phyloP scores from a whole-genome alignment of 2,329 filamentous ascomycete species.

The Aquanectria penicillioides region DNA sequence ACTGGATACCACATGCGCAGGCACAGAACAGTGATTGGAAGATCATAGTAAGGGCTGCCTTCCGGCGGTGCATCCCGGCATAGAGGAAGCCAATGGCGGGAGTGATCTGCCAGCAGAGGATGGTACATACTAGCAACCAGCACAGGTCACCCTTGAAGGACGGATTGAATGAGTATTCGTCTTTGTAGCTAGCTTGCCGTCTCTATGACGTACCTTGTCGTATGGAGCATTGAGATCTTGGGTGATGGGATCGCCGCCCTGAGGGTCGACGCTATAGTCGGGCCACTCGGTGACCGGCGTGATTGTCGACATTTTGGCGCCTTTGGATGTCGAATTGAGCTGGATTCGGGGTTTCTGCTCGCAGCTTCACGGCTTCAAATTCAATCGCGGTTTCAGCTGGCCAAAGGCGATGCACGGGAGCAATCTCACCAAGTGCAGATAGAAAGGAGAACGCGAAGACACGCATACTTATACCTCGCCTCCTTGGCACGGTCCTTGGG shows the following conservation, averaged over 20 bases:
- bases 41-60: constrained; percentile 55
- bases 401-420: no score
- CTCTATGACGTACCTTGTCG: constrained; percentile 49
- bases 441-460: no score
- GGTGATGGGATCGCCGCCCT: constrained; percentile 55
- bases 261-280: constrained; percentile 51
- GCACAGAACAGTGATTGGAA: constrained; percentile 59
- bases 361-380: no score
- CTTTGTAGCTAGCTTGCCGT: not conserved
- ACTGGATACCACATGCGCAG: constrained; percentile 56
- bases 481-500: not conserved
- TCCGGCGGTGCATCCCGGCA: constrained; percentile 51
- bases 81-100: constrained; percentile 53
- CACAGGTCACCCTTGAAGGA: constrained; percentile 51
- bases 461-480: not conserved
- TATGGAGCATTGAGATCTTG: constrained; percentile 56
- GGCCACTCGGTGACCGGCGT: constrained; percentile 51
- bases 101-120: constrained; percentile 51
- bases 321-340: no score
- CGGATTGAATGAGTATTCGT: constrained; percentile 2
- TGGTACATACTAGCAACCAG: constrained; percentile 52
- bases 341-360: no score
- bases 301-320: constrained; percentile 26
- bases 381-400: no score
- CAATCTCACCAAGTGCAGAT: no score